A percentile compares a stretch with the other conserved stretches of the same genome.
These are phyloP conservation scores for Penicillium waksmanii DNA, from an alignment of 495 filamentous ascomycete genomes.

Conservation along the genomic window DNA sequence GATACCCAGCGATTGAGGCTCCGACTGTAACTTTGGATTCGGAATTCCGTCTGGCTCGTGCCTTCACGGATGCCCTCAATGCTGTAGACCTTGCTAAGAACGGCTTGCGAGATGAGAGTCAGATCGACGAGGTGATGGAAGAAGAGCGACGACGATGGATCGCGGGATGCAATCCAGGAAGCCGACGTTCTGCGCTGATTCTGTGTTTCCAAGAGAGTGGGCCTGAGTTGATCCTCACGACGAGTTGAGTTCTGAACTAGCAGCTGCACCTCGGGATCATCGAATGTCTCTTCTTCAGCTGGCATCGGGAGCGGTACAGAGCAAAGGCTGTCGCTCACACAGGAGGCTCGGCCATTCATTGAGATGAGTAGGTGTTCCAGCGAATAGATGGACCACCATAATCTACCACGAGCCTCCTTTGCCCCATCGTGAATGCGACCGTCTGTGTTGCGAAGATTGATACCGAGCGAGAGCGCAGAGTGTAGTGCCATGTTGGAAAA, in stretches of 20 bases:
- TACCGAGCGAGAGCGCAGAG: constrained; percentile 59
- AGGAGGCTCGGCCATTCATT: constrained; percentile 64
- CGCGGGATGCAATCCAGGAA: constrained; percentile 30
- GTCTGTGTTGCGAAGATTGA: constrained; percentile 62
- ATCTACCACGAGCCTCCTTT: constrained; percentile 60
- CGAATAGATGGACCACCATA: constrained; percentile 67
- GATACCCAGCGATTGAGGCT: constrained; percentile 56
- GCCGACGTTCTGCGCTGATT: constrained; percentile 11
- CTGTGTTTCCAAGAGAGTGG: constrained; percentile 34
- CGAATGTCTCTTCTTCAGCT: constrained; percentile 53
- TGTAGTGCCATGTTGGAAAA: constrained; percentile 62
- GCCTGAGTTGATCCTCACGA: constrained; percentile 32
- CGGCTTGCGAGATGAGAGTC: constrained; percentile 52
- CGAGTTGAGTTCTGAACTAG: constrained; percentile 28
- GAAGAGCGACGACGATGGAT: constrained; percentile 45
- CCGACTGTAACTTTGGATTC: constrained; percentile 47
- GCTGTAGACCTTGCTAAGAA: constrained; percentile 59
- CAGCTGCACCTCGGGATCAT: constrained; percentile 18
- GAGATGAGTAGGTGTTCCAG: constrained; percentile 60
- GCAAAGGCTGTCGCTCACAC: constrained; percentile 56
- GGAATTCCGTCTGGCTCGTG: constrained; percentile 55
- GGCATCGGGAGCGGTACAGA: constrained; percentile 58
- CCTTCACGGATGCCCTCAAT: constrained; percentile 53
- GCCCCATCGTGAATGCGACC: constrained; percentile 48
- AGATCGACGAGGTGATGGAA: constrained; percentile 53